phyloP scores from a whole-genome alignment of 1,139 yeast genomes.

The Blastobotrys apis region DNA sequence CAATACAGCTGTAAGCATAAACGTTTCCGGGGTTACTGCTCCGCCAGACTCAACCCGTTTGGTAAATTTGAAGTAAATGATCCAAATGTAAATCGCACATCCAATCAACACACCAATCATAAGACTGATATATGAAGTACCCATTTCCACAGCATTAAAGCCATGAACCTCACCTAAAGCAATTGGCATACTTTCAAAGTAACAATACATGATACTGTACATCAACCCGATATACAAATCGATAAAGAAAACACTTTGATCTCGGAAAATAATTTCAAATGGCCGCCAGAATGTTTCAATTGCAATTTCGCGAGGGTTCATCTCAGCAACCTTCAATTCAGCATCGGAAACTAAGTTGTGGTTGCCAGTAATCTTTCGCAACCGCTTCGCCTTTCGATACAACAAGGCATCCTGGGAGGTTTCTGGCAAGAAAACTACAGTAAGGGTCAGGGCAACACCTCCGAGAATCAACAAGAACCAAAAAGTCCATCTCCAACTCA shows the following conservation, averaged over 20 bases:
- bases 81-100: conserved; percentile 11
- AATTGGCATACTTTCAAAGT: conserved; percentile 59
- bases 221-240: conserved; percentile 49
- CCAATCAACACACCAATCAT: conserved; percentile 41
- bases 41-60: conserved; percentile 22
- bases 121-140: conserved; percentile 44
- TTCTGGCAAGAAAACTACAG: conserved; percentile 46
- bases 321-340: conserved; percentile 3
- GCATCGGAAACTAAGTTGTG: conserved; percentile 11
- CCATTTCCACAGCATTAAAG: conserved; percentile 49
- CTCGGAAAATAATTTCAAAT: conserved; percentile 12
- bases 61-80: conserved; percentile 11
- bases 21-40: conserved; percentile 37
- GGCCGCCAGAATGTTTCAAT: conserved; percentile 15
- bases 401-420: conserved; percentile 46
- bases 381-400: conserved; percentile 44
- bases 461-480: conserved; percentile 45
- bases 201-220: conserved; percentile 50
- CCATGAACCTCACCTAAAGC: conserved; percentile 43
- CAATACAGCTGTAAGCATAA: conserved; percentile 36
- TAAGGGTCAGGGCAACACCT: conserved; percentile 36
- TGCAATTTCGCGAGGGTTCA: conserved; percentile 11
- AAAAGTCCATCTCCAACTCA: conserved; percentile 42
- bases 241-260: conserved; percentile 19
- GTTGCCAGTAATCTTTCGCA: conserved; percentile 41